Evolutionary conservation across 2,329 filamentous ascomycete genomes (phyloP).

Genomic region (Nothopassalora personata): DNA sequence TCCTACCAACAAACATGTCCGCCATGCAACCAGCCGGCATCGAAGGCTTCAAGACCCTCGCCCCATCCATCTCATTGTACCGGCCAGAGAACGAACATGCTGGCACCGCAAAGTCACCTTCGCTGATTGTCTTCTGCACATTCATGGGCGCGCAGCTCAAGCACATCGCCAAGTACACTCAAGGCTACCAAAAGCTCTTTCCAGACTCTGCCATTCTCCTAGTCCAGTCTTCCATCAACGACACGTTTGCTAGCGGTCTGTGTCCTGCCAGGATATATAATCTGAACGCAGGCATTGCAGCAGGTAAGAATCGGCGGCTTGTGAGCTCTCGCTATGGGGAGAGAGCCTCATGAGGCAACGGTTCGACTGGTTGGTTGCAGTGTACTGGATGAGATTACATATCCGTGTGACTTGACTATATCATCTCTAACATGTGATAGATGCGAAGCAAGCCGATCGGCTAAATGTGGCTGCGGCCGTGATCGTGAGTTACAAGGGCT

Average conservation of each 20-base stretch:
- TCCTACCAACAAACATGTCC: neutral
- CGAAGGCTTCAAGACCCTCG: constrained; percentile 2
- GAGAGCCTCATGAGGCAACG: neutral
- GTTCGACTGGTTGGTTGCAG: neutral
- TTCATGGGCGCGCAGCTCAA: constrained; percentile 31
- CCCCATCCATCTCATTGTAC: constrained; percentile 2
- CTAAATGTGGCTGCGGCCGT: constrained; percentile 17
- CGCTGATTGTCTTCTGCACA: constrained; percentile 35
- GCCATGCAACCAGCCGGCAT: neutral
- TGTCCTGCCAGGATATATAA: neutral
- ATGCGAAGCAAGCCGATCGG: constrained; percentile 2
- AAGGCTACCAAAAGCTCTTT: constrained; percentile 25
- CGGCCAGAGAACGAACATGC: neutral
- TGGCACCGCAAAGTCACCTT: constrained; percentile 14
- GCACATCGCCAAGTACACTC: constrained; percentile 31
- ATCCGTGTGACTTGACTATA: no score
- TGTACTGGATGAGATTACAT: neutral
- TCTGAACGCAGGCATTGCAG: neutral
- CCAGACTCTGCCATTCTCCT: constrained; percentile 28
- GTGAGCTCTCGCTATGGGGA: neutral
- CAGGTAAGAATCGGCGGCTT: neutral
- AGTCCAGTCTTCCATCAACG: constrained; percentile 23
- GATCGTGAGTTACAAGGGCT: constrained; percentile 11
- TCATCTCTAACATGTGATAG: neutral
- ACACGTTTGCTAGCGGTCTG: constrained; percentile 16